These are phyloP conservation scores for Serendipita sp. DNA, from an alignment of 768 basidiomycete genomes.

Conservation along the genomic window DNA sequence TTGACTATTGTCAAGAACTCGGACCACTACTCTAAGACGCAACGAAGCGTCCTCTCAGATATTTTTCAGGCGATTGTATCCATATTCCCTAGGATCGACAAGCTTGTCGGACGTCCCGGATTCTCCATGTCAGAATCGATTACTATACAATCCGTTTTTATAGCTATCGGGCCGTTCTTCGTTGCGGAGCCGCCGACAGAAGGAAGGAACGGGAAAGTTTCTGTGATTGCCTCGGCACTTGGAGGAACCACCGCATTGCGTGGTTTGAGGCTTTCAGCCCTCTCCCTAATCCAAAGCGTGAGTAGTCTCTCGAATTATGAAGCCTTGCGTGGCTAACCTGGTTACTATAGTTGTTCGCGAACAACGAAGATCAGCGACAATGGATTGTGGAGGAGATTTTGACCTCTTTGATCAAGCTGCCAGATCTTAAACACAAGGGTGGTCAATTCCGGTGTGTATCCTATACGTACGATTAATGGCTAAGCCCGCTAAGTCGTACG, in stretches of 20 bases:
- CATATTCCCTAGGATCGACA: slow-evolving; percentile 58
- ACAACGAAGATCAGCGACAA: slow-evolving; percentile 75
- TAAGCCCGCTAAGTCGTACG: not conserved
- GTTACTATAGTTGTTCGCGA: slow-evolving; percentile 63
- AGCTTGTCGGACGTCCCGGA: slow-evolving; percentile 54
- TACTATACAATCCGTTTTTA: slow-evolving; percentile 84
- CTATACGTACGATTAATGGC: not conserved
- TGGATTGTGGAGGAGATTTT: slow-evolving; percentile 99
- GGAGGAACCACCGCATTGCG: slow-evolving; percentile 64
- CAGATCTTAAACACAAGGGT: slow-evolving; percentile 77
- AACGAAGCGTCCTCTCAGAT: slow-evolving; percentile 27
- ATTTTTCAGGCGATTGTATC: slow-evolving; percentile 58
- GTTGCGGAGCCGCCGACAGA: slow-evolving; percentile 52
- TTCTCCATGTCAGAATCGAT: slow-evolving; percentile 78
- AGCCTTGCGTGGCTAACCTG: not conserved
- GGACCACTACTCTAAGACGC: slow-evolving; percentile 17
- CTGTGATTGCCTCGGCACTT: slow-evolving; percentile 43
- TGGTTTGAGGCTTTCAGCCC: slow-evolving; percentile 61
- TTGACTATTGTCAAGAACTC: slow-evolving; percentile 13
- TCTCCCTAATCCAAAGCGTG: slow-evolving; percentile 75
- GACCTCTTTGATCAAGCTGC: slow-evolving; percentile 74
- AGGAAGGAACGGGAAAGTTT: slow-evolving; percentile 31
- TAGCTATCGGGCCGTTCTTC: slow-evolving; percentile 90
- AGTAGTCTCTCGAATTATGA: slow-evolving; percentile 19
- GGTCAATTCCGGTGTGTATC: slow-evolving; percentile 66